Evolutionary conservation across 176 grass and related monocot species (phyloP).

Genomic region (Bromus sterilis): DNA sequence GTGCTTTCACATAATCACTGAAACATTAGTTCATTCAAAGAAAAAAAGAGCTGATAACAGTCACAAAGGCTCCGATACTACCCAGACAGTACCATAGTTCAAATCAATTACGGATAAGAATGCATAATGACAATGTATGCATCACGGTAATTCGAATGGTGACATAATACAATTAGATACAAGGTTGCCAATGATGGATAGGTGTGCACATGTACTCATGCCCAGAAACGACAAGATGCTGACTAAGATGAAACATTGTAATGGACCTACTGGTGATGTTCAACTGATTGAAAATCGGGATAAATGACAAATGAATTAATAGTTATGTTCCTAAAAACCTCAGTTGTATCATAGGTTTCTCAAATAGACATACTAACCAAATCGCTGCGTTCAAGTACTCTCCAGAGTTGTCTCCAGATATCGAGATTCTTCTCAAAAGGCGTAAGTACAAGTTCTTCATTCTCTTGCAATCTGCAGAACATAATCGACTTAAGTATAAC

Average conservation of each 20-base stretch:
- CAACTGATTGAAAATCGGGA: not conserved
- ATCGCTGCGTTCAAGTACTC: constrained; percentile 92
- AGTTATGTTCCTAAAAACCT: constrained; percentile 31
- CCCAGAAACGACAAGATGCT: not conserved
- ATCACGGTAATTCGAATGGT: not conserved
- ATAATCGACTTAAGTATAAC: not conserved
- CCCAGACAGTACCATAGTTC: not conserved
- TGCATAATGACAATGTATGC: not conserved
- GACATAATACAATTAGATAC: not conserved
- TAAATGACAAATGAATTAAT: not conserved
- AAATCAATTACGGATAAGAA: not conserved
- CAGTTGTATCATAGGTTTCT: not conserved
- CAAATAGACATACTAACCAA: constrained; percentile 44
- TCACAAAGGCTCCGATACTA: not conserved
- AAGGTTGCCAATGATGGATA: not conserved
- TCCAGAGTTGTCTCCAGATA: constrained; percentile 98
- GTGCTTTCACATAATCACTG: not conserved
- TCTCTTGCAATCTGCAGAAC: constrained; percentile 55
- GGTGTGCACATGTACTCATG: not conserved
- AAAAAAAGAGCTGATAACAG: not conserved
- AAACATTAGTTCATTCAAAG: not conserved
- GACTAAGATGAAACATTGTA: not conserved
- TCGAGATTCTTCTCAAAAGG: constrained; percentile 98
- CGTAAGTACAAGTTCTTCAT: constrained; percentile 82
- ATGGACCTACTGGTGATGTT: not conserved